Percentiles rank a stretch among this genome's conserved stretches.
phyloP scores from a whole-genome alignment of 2,329 filamentous ascomycete species.

The Colletotrichum lindemuthianum region DNA sequence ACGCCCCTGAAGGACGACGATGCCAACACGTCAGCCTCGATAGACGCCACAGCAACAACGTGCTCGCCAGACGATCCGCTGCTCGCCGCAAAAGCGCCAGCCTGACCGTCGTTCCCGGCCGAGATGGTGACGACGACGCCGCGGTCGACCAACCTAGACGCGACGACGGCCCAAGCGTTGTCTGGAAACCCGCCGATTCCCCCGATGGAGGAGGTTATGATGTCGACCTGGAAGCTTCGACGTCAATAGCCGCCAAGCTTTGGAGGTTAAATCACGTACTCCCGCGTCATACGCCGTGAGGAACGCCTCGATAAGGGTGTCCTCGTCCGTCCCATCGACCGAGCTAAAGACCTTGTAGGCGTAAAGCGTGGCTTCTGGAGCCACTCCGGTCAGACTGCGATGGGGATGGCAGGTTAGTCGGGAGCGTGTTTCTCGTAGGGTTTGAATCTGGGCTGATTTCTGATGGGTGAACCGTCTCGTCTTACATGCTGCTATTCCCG shows the following conservation, averaged over 20 bases:
- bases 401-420: background rate
- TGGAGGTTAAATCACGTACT: conserved; percentile 9
- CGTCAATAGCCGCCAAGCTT: background rate
- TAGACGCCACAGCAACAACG: conserved; percentile 56
- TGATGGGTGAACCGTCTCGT: background rate
- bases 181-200: conserved; percentile 35
- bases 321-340: conserved; percentile 32
- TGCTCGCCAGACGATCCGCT: conserved; percentile 52
- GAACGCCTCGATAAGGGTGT: conserved; percentile 34
- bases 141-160: conserved; percentile 53
- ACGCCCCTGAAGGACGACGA: conserved; percentile 24
- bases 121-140: conserved; percentile 53
- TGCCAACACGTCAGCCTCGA: conserved; percentile 41
- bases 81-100: conserved; percentile 52
- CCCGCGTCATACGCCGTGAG: conserved; percentile 29
- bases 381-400: conserved; percentile 23
- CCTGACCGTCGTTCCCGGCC: conserved; percentile 55
- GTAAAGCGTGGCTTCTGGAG: conserved; percentile 29
- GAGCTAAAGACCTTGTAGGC: conserved; percentile 31
- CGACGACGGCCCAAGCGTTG: conserved; percentile 47
- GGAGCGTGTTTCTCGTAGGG: background rate
- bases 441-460: background rate
- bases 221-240: conserved; percentile 34
- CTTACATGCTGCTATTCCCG: conserved; percentile 31
- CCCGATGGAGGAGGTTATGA: conserved; percentile 42